These are phyloP conservation scores for Glycine latifolia DNA, from an alignment of 306 rosid species.

Conservation along the genomic window DNA sequence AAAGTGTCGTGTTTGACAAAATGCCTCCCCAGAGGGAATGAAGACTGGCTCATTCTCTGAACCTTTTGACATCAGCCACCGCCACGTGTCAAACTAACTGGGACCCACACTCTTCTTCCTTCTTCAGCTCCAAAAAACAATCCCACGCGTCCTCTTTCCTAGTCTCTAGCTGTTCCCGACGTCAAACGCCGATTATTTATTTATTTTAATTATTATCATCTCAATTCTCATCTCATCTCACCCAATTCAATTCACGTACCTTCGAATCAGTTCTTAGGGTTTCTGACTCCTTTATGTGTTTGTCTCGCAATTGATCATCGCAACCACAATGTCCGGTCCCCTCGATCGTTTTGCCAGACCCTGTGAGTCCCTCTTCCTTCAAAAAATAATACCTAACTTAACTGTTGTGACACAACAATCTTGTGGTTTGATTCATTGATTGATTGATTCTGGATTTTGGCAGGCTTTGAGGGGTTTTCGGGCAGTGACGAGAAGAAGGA, in stretches of 20 bases:
- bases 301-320: conserved; percentile 27
- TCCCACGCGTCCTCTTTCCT: too few species aligned
- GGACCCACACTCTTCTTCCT: conserved; percentile 7
- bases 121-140: not conserved
- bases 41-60: conserved; percentile 6
- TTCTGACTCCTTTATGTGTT: conserved; percentile 48
- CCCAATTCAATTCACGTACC: not conserved
- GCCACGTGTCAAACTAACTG: conserved; percentile 27
- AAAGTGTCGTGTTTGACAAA: conserved; percentile 19
- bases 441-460: not conserved
- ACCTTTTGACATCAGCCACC: not conserved
- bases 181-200: conserved; percentile 29
- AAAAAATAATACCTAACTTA: not conserved
- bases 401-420: not conserved
- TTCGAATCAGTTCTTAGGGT: conserved; percentile 26
- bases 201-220: not conserved
- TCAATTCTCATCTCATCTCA: not conserved
- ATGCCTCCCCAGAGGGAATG: conserved; percentile 14
- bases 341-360: conserved; percentile 85
- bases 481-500: conserved; percentile 94
- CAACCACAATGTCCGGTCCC: conserved; percentile 73
- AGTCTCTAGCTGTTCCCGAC: conserved; percentile 58
- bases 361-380: conserved; percentile 56
- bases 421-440: not conserved
- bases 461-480: conserved; percentile 96